A percentile compares a stretch with the other conserved stretches of the same genome.
Evolutionary conservation across 768 basidiomycete species (phyloP).

Genomic region (Strobilomyces dryophilus): DNA sequence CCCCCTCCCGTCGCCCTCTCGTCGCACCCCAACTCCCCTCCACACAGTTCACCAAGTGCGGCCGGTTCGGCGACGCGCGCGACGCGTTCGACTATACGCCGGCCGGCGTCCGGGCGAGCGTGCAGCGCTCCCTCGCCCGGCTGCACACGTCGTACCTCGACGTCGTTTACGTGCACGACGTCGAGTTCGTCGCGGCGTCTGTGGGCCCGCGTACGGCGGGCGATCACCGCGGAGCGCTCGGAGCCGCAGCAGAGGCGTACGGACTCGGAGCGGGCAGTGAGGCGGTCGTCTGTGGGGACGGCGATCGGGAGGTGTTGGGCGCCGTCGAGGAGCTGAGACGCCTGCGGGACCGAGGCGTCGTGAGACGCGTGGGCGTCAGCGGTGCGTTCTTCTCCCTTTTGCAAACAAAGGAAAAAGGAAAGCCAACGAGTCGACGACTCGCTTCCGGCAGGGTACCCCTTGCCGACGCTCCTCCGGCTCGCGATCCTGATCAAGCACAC

Average conservation of each 20-base stretch:
- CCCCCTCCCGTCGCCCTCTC: too few species aligned
- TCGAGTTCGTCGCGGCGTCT: conserved; percentile 66
- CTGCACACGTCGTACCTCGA: conserved; percentile 78
- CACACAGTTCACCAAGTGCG: conserved; percentile 79
- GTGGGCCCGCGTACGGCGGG: conserved; percentile 50
- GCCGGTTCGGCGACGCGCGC: conserved; percentile 56
- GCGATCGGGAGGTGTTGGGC: conserved; percentile 67
- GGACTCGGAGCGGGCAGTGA: conserved; percentile 61
- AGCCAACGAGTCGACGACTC: too few species aligned
- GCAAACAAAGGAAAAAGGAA: too few species aligned
- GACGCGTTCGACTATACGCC: conserved; percentile 74
- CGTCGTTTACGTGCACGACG: conserved; percentile 77
- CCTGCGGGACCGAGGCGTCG: conserved; percentile 67
- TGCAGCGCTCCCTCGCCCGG: conserved; percentile 62
- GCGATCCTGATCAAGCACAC: conserved; percentile 68
- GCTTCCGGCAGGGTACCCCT: conserved; percentile 68
- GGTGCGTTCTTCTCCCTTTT: conserved; percentile 39
- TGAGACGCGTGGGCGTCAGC: conserved; percentile 75
- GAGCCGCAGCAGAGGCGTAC: conserved; percentile 51
- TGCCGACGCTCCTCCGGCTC: conserved; percentile 80
- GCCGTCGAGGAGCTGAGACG: conserved; percentile 63
- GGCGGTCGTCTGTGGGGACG: conserved; percentile 54
- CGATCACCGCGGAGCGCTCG: conserved; percentile 52
- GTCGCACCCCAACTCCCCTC: background rate
- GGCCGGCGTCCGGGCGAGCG: conserved; percentile 56